A percentile compares a stretch with the other conserved stretches of the same genome.
These are phyloP conservation scores for Jacaranda copaia DNA, from an alignment of 257 asterid genomes.

Conservation along the genomic window DNA sequence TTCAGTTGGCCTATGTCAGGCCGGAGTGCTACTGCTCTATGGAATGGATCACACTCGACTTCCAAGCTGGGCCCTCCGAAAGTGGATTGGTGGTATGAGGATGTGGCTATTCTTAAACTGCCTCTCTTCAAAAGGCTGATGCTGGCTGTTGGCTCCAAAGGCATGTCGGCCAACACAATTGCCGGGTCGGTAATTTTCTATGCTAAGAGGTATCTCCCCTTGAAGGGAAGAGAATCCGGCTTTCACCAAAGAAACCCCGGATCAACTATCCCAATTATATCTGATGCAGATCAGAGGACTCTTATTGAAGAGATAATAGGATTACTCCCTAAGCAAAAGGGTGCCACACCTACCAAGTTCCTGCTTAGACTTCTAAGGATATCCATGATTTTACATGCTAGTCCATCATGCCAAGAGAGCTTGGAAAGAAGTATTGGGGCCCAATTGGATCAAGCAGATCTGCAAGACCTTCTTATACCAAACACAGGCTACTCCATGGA, in stretches of 20 bases:
- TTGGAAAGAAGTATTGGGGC: slow-evolving; percentile 56
- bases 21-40: neutral
- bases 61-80: slow-evolving; percentile 33
- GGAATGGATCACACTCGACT: slow-evolving; percentile 49
- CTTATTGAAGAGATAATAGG: slow-evolving; percentile 55
- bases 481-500: slow-evolving; percentile 49
- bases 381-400: slow-evolving; percentile 47
- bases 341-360: slow-evolving; percentile 47
- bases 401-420: slow-evolving; percentile 44
- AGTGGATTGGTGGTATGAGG: slow-evolving; percentile 58
- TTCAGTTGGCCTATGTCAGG: slow-evolving; percentile 38
- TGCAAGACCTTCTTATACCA: slow-evolving; percentile 59
- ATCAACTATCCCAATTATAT: slow-evolving; percentile 27
- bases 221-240: slow-evolving; percentile 41
- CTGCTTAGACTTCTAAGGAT: slow-evolving; percentile 48
- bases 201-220: slow-evolving; percentile 53
- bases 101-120: slow-evolving; percentile 43
- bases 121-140: slow-evolving; percentile 57
- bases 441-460: slow-evolving; percentile 48
- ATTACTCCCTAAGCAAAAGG: slow-evolving; percentile 57
- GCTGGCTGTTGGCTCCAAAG: slow-evolving; percentile 39
- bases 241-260: slow-evolving; percentile 33
- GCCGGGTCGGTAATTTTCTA: slow-evolving; percentile 49
- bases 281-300: slow-evolving; percentile 51
- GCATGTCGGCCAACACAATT: slow-evolving; percentile 47